Base-by-base conservation (phyloP, 2,329 filamentous ascomycete genomes). In the Dactylonectria macrodidyma region DNA sequence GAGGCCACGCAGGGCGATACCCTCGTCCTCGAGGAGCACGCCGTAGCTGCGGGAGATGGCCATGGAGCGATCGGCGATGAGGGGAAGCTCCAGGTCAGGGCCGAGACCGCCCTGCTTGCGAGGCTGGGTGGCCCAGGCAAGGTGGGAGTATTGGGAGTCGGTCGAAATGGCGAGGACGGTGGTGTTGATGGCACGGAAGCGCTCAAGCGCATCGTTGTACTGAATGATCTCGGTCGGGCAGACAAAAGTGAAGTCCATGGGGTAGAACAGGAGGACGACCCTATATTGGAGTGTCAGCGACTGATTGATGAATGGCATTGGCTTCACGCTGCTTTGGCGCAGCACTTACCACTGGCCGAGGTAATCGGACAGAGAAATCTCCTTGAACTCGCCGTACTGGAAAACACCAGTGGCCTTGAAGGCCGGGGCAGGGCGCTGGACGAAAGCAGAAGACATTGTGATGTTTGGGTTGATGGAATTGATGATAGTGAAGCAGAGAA, bases 181-280 rank as follows among this genome's bases (percentile, higher is more conserved):
- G 69, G 88, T 89, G 78, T 87, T 87, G 77, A 90, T 87, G 66
- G 82, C 84, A 67, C 83, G 82, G 81, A 91, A 91, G 74, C 89
- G 87, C 62, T 86, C 78, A n/a, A 88, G 84, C 61, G 88, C 87
- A 64, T 90, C 87, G 79, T 87, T 89, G 82, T 88, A 91, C 76
- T 89, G 88, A 75, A 90, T 86, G 81, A 91, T 90, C 81, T 91
- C 88, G 77, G 88, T 89, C 33, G 88, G 88, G 83, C 89, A 91
- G 77, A 91, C 89, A 73, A 91, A 91, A 73, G 89, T 91, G 85
- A 90, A 92, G 75, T 90, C 89, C 82, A 90, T 89, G 65, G 90
- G 90, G 79, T 91, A 89, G 84, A 91, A 91, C 71, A 89, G 86
- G 38, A 92, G 88, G 74, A 91, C 84, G 66, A 91, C 86, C 90